Evolutionary conservation across 106 monocot genomes (phyloP).

Genomic region (Dendrobium huoshanense): DNA sequence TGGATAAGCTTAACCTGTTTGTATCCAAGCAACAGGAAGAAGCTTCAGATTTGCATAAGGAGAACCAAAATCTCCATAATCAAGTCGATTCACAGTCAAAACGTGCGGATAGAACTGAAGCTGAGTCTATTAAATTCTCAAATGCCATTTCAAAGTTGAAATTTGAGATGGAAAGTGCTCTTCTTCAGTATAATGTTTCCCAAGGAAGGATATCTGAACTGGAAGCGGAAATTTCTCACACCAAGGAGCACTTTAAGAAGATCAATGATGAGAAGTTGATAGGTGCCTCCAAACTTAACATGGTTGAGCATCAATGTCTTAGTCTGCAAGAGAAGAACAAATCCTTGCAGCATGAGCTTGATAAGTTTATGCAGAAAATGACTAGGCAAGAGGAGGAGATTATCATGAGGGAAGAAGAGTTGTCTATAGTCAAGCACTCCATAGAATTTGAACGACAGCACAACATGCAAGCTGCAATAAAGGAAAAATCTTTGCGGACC

Average conservation of each 20-base stretch:
- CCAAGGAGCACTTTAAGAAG: constrained; percentile 29
- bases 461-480: neutral
- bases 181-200: constrained; percentile 25
- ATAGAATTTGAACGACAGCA: neutral
- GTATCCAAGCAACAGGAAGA: constrained; percentile 19
- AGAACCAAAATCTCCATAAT: neutral
- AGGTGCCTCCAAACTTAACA: constrained; percentile 9
- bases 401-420: constrained; percentile 2
- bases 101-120: constrained; percentile 10
- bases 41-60: neutral
- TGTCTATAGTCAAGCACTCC: neutral
- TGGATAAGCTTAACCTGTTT: constrained; percentile 24
- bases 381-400: neutral
- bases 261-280: constrained; percentile 29
- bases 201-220: constrained; percentile 30
- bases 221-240: constrained; percentile 28
- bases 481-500: constrained; percentile 13
- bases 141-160: constrained; percentile 29
- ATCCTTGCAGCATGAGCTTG: constrained; percentile 6
- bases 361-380: neutral
- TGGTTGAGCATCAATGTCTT: constrained; percentile 28
- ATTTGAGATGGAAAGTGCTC: constrained; percentile 38
- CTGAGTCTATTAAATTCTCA: constrained; percentile 24
- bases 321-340: constrained; percentile 18
- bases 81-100: neutral